These are phyloP conservation scores for Viridothelium virens DNA, from an alignment of 495 filamentous ascomycete genomes.

Conservation along the genomic window DNA sequence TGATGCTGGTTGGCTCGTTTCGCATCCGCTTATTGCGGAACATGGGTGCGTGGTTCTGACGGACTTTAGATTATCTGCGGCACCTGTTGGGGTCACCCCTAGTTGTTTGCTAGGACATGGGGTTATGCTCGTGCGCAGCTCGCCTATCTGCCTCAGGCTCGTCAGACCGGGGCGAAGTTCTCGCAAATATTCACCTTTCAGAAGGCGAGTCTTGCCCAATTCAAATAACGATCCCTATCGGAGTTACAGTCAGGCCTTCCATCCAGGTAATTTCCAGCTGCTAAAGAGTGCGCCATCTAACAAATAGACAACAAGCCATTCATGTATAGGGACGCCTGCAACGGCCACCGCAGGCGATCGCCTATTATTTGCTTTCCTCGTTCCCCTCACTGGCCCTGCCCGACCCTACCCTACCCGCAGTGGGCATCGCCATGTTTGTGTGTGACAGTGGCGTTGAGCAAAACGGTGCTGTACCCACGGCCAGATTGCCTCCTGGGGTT, in stretches of 20 bases:
- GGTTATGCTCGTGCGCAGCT: neutral
- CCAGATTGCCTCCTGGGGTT: neutral
- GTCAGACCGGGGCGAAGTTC: constrained; percentile 10
- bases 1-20: neutral
- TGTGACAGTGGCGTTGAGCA: neutral
- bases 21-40: neutral
- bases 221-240: no score
- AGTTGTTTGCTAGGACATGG: neutral
- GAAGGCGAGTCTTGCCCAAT: no score
- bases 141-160: constrained; percentile 2
- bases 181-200: neutral
- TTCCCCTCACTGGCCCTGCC: neutral
- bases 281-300: neutral
- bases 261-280: neutral
- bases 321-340: neutral
- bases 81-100: constrained; percentile 1
- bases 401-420: no score
- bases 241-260: neutral
- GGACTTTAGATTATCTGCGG: constrained; percentile 8
- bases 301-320: neutral
- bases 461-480: neutral
- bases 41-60: constrained; percentile 1
- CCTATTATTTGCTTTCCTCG: no score
- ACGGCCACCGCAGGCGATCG: neutral
- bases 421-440: neutral